Evolutionary conservation across 2,329 filamentous ascomycete species (phyloP).

Genomic region (Ceratocystis smalleyi): DNA sequence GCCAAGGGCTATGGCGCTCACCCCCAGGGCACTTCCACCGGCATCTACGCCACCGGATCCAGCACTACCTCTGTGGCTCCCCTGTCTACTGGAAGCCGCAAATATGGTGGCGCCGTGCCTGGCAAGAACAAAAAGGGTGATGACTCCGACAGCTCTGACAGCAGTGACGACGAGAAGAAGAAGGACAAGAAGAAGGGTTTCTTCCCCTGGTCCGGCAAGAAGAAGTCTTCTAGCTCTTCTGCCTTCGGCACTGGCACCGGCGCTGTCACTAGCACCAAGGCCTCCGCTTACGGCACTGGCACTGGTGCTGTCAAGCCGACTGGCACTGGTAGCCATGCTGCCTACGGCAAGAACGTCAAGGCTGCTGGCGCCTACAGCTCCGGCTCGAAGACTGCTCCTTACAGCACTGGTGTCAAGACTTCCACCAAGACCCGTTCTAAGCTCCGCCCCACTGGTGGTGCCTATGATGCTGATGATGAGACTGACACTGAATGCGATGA

Average conservation of each 20-base stretch:
- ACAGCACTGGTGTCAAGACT: conserved; percentile 1
- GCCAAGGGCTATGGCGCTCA: neutral
- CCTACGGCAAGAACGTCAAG: neutral
- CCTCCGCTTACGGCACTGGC: neutral
- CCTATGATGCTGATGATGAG: neutral
- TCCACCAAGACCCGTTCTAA: neutral
- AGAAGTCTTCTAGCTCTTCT: neutral
- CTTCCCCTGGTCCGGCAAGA: neutral
- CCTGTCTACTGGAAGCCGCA: neutral
- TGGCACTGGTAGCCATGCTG: neutral
- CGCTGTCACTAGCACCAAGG: neutral
- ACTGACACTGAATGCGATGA: neutral
- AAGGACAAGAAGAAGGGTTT: neutral
- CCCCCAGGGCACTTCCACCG: neutral
- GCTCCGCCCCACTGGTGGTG: neutral
- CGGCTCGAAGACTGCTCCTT: conserved; percentile 4
- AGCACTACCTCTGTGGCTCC: neutral
- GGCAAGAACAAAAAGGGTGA: conserved; percentile 3
- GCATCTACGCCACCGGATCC: neutral
- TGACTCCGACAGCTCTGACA: neutral
- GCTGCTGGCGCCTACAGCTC: neutral
- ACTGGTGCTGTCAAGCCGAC: neutral
- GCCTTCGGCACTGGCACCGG: neutral
- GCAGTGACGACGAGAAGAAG: conserved; percentile 2
- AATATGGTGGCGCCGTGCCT: neutral